A percentile compares a stretch with the other conserved stretches of the same genome.
phyloP scores from a whole-genome alignment of 306 rosid genomes.

The Elaeagnus macrophylla region DNA sequence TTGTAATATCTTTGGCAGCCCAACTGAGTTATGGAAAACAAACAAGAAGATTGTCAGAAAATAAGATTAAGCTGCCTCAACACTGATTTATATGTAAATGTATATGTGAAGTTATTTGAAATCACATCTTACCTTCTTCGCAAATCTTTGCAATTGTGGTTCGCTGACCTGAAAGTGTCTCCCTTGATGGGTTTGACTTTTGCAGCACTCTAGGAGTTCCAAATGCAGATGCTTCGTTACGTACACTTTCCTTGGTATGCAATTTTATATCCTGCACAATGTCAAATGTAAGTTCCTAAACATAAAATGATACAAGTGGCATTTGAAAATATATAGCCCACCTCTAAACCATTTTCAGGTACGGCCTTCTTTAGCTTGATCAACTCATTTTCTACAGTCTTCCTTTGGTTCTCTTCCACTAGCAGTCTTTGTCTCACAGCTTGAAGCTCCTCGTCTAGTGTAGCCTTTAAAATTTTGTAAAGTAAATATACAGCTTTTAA shows the following conservation, averaged over 20 bases:
- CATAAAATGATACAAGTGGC: not conserved
- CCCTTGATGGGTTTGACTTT: conserved; percentile 31
- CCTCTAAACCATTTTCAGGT: conserved; percentile 40
- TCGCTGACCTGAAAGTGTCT: conserved; percentile 38
- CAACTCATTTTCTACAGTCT: conserved; percentile 38
- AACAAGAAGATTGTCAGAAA: conserved; percentile 9
- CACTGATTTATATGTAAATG: too few species aligned
- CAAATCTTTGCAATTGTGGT: conserved; percentile 60
- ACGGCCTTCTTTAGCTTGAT: conserved; percentile 28
- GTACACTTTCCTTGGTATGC: conserved; percentile 28
- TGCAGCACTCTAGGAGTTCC: conserved; percentile 26
- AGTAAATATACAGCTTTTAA: conserved; percentile 4
- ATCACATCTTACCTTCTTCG: conserved; percentile 51
- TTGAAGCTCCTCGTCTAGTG: conserved; percentile 37
- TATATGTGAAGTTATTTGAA: not conserved
- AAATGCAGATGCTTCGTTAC: conserved; percentile 23
- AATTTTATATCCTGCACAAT: conserved; percentile 35
- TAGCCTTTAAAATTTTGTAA: conserved; percentile 22
- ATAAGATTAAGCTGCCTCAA: conserved; percentile 1
- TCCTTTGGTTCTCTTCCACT: conserved; percentile 47
- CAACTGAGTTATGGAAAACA: conserved; percentile 34
- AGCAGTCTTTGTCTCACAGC: conserved; percentile 30
- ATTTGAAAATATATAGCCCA: conserved; percentile 12
- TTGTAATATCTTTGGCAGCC: conserved; percentile 52
- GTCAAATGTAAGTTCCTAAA: conserved; percentile 5